Base-by-base conservation (phyloP, 345 rosid species). In the Alliaria petiolata region DNA sequence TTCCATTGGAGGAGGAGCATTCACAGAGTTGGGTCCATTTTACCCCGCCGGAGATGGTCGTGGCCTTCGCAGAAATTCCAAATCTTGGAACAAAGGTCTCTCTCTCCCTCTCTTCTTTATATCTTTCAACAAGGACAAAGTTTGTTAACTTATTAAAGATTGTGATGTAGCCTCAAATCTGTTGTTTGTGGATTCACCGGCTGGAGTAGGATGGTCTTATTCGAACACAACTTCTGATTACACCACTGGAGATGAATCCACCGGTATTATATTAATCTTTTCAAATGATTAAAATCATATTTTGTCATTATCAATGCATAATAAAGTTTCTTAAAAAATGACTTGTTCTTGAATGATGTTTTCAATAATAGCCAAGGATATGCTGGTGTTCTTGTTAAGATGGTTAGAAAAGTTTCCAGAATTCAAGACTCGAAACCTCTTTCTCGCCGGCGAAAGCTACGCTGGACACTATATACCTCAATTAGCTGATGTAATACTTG, bases 201-300 rank as follows among this genome's bases (percentile, higher is more conserved):
- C 89, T 65, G 97, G 97, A 78, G 98, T 91, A 58, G 97, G 97
- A 67, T 91, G 97, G 96, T 93, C 98, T 57, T 93, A 93, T 80
- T 91, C 98, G 2, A 89, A 89, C 67, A 86, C 80, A 36, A 74
- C 84, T 73, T 84, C 95, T 0, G 97, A 91, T 83, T 91, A 86
- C 64, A 84, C 31, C 34, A 72, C 83, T 10, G 96, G 90, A 47
- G 97, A 93, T 82, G 92, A 76, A 60, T 65, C 85, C 22, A 78
- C 92, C 3, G 96, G 97, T 86, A 86, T 15, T 65, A 54, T 39
- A 61, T n/a, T 34, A 33, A 31, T 57, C 2, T 1, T 22, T 57
- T 19, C 25, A 30, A 53, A 62, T 28, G 20, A 35, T 55, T 16
- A 17, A 49, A 13, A 3, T 30, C 17, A 12, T n/a, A n/a, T 30